These are phyloP conservation scores for Curvularia lunata DNA, from an alignment of 2,329 filamentous ascomycete species.

Conservation along the genomic window DNA sequence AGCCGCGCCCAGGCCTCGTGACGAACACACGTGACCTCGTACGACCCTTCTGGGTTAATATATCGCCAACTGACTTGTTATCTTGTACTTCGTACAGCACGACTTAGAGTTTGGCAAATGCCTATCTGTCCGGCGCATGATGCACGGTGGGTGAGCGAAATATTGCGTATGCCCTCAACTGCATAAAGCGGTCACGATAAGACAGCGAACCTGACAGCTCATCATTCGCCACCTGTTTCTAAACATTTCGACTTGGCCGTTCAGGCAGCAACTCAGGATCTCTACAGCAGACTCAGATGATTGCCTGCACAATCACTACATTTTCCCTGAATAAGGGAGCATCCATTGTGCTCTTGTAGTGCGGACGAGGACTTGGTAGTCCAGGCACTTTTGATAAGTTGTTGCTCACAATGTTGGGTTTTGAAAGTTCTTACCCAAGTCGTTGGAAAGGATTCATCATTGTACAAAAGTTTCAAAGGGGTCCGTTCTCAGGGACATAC, in stretches of 20 bases:
- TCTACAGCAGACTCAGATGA: not conserved
- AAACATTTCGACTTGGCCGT: not conserved
- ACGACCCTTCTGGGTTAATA: not conserved
- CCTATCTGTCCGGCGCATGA: too few relatives aligned
- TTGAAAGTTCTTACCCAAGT: not conserved
- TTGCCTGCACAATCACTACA: not conserved
- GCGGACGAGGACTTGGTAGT: not conserved
- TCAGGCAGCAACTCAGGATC: not conserved
- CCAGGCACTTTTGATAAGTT: not conserved
- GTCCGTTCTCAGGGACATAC: not conserved
- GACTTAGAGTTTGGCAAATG: not conserved
- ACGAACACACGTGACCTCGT: slow-evolving; percentile 13
- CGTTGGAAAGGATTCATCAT: not conserved
- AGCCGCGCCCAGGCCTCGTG: slow-evolving; percentile 1
- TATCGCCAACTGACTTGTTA: not conserved
- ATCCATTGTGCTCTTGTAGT: too few relatives aligned
- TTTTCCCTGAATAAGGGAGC: not conserved
- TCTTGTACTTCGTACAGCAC: not conserved
- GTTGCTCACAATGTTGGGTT: not conserved
- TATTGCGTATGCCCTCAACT: not conserved
- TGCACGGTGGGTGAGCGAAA: not conserved
- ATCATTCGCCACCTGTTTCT: not conserved
- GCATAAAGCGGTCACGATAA: not conserved
- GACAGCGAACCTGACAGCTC: not conserved
- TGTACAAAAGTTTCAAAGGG: not conserved